Base-by-base conservation (phyloP, 2,329 filamentous ascomycete species). In the Claviceps spartinae region DNA sequence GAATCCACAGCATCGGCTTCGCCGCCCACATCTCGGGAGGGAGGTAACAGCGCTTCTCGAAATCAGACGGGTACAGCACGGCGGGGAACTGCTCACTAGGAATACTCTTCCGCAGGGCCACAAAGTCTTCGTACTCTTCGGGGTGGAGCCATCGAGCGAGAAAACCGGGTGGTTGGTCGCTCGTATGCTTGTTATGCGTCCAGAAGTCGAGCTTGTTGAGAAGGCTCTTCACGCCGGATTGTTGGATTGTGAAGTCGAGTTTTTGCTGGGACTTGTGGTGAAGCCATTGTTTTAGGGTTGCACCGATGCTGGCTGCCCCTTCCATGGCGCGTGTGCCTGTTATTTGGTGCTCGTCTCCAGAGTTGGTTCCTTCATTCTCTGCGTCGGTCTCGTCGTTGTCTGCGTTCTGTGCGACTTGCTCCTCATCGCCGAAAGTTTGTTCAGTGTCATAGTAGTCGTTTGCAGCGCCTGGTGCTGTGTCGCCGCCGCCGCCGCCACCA, bases 1-100 rank as follows among this genome's bases (percentile, higher is more conserved):
- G 88, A 51, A 95, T 86, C 89, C 89, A 95, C n/a, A 95, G 72
- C 34, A 88, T 69, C 2, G 86, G 86, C 67, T 58, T 74, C 58
- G 55, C 79, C 73, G 24, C 67, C 77, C 62, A 91, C 75, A 69
- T 58, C 50, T 70, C 67, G 0, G 84, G 77, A 0, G 88, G 87
- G 56, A 89, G 82, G 66, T 78, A 89, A 11, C 74, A 71, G 62
- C 85, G 79, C 1, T 79, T 70, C 49, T 45, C 22, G 18, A 55
- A 52, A 0, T 75, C 71, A 0, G 78, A 63, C 1, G 75, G 62
- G 51, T 81, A 76, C 8, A 76, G 69, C 1, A 69, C 59, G 26
- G 71, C 65, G 3, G 63, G 58, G 4, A 71, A 57, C 5, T 70
- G 65, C 37, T 78, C 69, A 24, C 75, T 70, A 0, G 87, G 85